A percentile compares a stretch with the other conserved stretches of the same genome.
Evolutionary conservation across 495 filamentous ascomycete species (phyloP).

Genomic region (Hapsidospora chrysogenum): DNA sequence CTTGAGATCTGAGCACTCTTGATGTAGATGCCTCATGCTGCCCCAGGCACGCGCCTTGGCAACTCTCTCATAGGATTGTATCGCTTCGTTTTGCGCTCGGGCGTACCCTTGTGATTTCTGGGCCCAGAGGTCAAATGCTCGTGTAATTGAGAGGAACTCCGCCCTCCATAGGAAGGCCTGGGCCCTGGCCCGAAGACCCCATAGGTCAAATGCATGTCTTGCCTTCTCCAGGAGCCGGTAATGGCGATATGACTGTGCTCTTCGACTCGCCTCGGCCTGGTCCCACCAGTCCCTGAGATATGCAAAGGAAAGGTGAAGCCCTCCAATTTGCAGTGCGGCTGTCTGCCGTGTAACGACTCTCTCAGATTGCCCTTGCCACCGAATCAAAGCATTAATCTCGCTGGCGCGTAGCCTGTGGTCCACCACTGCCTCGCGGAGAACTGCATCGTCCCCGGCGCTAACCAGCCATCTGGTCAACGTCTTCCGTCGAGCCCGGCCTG

Average conservation of each 20-base stretch:
- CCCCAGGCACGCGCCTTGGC: no score
- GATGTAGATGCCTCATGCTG: background rate
- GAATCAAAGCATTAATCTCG: background rate
- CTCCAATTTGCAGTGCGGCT: background rate
- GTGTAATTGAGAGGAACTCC: background rate
- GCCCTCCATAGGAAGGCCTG: slow-evolving; percentile 1
- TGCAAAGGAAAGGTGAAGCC: background rate
- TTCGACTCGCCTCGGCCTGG: background rate
- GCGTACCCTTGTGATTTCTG: background rate
- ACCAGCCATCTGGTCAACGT: background rate
- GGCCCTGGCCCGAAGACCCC: background rate
- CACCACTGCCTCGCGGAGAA: background rate
- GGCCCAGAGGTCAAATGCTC: background rate
- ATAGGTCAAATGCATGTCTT: background rate
- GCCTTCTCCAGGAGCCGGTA: background rate
- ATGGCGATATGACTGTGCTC: background rate
- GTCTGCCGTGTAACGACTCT: background rate
- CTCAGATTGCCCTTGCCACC: background rate
- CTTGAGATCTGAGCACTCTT: background rate
- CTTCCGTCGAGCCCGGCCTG: background rate
- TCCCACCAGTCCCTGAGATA: background rate
- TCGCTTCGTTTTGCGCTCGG: no score
- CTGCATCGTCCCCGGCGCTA: background rate
- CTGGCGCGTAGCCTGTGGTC: background rate
- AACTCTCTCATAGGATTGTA: no score